Evolutionary conservation across 257 asterid species (phyloP).

Genomic region (Buddleja alternifolia): DNA sequence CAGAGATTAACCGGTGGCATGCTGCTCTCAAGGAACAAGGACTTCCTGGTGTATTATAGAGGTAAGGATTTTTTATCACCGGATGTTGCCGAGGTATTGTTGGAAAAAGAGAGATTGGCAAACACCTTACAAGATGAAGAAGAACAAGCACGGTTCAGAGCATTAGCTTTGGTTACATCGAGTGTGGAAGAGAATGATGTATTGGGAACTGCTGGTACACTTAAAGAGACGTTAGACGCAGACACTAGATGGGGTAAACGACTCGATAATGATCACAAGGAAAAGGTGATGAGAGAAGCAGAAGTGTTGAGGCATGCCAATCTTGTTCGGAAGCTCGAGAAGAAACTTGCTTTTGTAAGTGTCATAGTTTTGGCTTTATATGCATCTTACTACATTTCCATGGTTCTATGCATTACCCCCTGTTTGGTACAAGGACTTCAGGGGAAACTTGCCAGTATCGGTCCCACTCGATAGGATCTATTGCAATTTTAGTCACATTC

Average conservation of each 20-base stretch:
- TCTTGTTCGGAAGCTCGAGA: conserved; percentile 84
- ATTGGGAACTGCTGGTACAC: conserved; percentile 76
- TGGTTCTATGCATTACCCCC: too few species aligned
- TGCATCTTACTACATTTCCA: not conserved
- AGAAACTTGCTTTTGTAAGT: conserved; percentile 79
- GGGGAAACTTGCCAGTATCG: too few species aligned
- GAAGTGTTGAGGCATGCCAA: conserved; percentile 68
- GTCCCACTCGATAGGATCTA: too few species aligned
- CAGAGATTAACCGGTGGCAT: conserved; percentile 93
- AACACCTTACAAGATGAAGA: conserved; percentile 86
- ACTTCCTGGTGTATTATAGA: conserved; percentile 83
- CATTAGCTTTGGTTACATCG: conserved; percentile 49
- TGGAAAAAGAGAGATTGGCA: conserved; percentile 88
- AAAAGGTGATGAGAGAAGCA: conserved; percentile 81
- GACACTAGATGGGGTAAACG: conserved; percentile 82
- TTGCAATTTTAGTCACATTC: too few species aligned
- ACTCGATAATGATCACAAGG: conserved; percentile 59
- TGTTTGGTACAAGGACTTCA: too few species aligned
- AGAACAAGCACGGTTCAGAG: conserved; percentile 80
- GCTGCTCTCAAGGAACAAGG: conserved; percentile 92
- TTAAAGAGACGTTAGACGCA: conserved; percentile 84
- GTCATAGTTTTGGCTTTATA: conserved; percentile 9
- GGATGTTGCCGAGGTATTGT: conserved; percentile 80
- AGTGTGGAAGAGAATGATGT: conserved; percentile 38
- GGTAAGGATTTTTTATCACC: conserved; percentile 92